These are phyloP conservation scores for Plasmodium berghei DNA, from an alignment of 169 alveolate genomes.

Conservation along the genomic window DNA sequence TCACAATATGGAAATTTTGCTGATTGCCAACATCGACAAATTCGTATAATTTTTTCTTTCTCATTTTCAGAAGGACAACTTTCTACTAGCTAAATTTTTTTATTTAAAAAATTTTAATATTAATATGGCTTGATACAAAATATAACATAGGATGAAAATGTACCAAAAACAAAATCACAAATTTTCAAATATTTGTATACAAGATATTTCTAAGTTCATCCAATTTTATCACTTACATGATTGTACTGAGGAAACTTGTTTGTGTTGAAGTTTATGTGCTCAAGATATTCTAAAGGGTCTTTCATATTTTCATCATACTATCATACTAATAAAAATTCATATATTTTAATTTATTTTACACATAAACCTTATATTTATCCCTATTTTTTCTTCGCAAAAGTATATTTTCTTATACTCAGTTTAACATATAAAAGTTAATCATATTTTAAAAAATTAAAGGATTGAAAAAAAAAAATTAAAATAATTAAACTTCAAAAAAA, in stretches of 20 bases:
- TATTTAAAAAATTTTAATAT: background rate
- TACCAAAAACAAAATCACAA: background rate
- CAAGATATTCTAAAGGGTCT: conserved; percentile 83
- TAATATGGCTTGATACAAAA: too few relatives aligned
- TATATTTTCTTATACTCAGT: too few relatives aligned
- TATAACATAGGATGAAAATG: too few relatives aligned
- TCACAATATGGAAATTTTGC: conserved; percentile 90
- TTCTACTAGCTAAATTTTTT: conserved; percentile 69
- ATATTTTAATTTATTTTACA: too few relatives aligned
- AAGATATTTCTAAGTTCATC: background rate
- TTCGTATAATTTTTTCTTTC: conserved; percentile 80
- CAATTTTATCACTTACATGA: conserved; percentile 73
- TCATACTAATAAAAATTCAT: too few relatives aligned
- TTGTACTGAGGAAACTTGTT: conserved; percentile 80
- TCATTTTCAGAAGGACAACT: conserved; percentile 79
- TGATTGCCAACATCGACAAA: conserved; percentile 92
- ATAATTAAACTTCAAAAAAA: too few relatives aligned
- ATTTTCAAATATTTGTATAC: background rate
- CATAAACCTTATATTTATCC: too few relatives aligned
- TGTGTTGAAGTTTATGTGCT: conserved; percentile 83
- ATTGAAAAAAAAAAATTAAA: too few relatives aligned
- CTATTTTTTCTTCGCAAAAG: too few relatives aligned
- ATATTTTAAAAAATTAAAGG: too few relatives aligned
- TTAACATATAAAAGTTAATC: too few relatives aligned
- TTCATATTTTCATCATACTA: conserved; percentile 55